Base-by-base conservation (phyloP, 208 protist genomes). In the Spongospora subterranea region DNA sequence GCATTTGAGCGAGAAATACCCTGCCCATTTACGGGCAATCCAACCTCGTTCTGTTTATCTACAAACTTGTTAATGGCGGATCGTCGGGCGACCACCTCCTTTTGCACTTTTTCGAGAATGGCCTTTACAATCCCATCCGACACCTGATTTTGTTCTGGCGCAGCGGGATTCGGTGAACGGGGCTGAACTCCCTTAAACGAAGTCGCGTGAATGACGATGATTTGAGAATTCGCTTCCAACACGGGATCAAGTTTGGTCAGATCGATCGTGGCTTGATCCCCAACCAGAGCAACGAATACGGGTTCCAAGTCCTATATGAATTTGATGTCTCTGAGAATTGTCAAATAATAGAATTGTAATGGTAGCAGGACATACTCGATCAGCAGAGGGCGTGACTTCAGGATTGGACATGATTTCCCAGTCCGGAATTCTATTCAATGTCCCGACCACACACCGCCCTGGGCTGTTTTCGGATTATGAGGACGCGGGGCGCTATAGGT, bases 171-270 rank as follows among this genome's bases (percentile, higher is more conserved):
- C 6, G 24, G 24, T 17, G 54, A 17, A 20, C 71, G 71, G 35
- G n/a, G 13, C 6, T 82, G 6, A 20, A 82, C 71, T 6, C 71
- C 71, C n/a, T 82, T 82, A 35, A 82, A 82, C 6, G n/a, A 6
- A 17, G n/a, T 35, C n/a, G 71, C 17, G n/a, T 82, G 71, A 43
- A 82, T 43, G 17, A 35, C n/a, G 17, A 82, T 6, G n/a, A 82
- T 82, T n/a, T 82, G 71, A 35, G n/a, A n/a, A 43, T 82, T 82
- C 17, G 71, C n/a, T 20, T 82, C 71, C 71, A 82, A 35, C 71
- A 20, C 17, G 6, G 71, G 13, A 82, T 82, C 71, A n/a, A 82
- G 35, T 43, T 82, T 82, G 6, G 71, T 20, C 6, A 60, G 24
- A 6, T 82, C 71, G 17, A 82, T n/a, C 13, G 71, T 17, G 35